Conservation (phyloP, 164 flowering plant genomes). For the Stephania yunnanensis region DNA sequence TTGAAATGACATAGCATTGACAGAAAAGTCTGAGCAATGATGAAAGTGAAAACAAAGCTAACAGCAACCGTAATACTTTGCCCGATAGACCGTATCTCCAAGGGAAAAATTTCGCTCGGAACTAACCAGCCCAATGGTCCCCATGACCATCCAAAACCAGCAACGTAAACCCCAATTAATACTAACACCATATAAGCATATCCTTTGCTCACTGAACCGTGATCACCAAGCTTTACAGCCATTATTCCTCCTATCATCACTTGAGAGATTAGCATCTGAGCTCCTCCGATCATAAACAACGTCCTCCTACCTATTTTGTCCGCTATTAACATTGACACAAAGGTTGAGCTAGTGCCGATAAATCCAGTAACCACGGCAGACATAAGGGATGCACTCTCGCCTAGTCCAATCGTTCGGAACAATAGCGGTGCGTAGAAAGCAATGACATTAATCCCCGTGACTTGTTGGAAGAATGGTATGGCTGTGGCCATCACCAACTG, state of each 20-base stretch:
- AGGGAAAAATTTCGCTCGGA: conserved; percentile 28
- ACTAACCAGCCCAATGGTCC: conserved; percentile 30
- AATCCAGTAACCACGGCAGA: conserved; percentile 17
- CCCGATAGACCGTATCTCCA: conserved; percentile 29
- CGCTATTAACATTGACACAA: conserved; percentile 19
- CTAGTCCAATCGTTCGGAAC: conserved; percentile 23
- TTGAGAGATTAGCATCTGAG: conserved; percentile 23
- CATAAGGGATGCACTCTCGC: conserved; percentile 27
- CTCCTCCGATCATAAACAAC: conserved; percentile 22
- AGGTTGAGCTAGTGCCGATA: conserved; percentile 16
- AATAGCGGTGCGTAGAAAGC: conserved; percentile 26
- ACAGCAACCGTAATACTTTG: conserved; percentile 23
- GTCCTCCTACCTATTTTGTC: conserved; percentile 19
- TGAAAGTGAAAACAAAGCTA: conserved; percentile 21
- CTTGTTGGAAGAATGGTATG: conserved; percentile 29
- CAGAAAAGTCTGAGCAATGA: conserved; percentile 24
- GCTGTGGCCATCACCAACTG: conserved; percentile 24
- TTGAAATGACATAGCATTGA: conserved; percentile 31
- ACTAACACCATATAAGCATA: conserved; percentile 17
- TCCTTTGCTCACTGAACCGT: conserved; percentile 14
- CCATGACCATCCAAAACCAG: conserved; percentile 26
- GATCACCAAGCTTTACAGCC: conserved; percentile 23
- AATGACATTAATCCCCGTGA: conserved; percentile 28
- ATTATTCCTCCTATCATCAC: conserved; percentile 19
- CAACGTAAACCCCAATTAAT: conserved; percentile 21